Percentiles rank a stretch among this genome's conserved stretches.
Conservation (phyloP, 441 rosid species). For the Flueggea neowawraea region DNA sequence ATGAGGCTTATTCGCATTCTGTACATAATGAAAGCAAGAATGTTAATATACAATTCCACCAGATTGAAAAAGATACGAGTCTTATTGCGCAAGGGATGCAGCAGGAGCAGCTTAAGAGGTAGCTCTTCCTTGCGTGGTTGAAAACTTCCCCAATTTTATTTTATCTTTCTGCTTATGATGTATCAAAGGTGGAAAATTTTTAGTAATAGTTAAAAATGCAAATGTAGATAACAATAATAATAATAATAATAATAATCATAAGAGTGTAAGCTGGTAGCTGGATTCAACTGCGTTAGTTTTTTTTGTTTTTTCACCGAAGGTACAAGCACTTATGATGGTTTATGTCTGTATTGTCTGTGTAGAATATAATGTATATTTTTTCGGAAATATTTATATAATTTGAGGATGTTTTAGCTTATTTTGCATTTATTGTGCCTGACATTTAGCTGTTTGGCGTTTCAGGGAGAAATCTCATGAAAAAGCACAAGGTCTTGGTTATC, state of each 20-base stretch:
- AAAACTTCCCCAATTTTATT: slow-evolving; percentile 1
- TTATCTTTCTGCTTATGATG: slow-evolving; percentile 1
- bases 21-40: slow-evolving; percentile 32
- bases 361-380: no score
- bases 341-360: no score
- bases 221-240: neutral
- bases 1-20: slow-evolving; percentile 65
- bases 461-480: slow-evolving; percentile 75
- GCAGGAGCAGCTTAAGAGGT: slow-evolving; percentile 68
- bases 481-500: slow-evolving; percentile 51
- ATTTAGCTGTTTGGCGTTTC: slow-evolving; percentile 26
- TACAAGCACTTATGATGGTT: no score
- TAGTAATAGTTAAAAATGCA: neutral
- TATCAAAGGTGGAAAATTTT: neutral
- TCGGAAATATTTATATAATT: no score
- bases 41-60: slow-evolving; percentile 27
- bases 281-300: neutral
- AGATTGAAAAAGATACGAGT: slow-evolving; percentile 38
- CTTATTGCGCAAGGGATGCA: slow-evolving; percentile 44
- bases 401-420: no score
- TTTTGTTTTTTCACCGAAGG: no score
- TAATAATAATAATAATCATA: neutral
- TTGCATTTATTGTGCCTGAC: slow-evolving; percentile 10
- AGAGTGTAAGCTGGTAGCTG: neutral
- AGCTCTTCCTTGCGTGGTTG: slow-evolving; percentile 11